Conservation (phyloP, 2,329 filamentous ascomycete genomes). For the Penicillium sp. region DNA sequence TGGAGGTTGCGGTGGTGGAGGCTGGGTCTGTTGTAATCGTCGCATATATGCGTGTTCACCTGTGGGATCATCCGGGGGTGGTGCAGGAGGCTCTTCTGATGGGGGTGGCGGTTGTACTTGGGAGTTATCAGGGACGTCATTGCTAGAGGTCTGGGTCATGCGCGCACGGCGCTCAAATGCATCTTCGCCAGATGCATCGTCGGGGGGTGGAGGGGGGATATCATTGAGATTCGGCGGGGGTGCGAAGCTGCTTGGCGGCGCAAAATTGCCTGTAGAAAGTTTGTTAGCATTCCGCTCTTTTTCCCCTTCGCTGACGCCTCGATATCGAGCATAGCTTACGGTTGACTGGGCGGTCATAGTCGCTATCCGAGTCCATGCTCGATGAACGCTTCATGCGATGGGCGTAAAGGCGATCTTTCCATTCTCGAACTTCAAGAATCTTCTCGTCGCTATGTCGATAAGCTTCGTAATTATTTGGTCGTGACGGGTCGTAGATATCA, state of each 20-base stretch:
- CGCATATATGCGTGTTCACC: constrained; percentile 33
- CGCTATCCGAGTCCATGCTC: constrained; percentile 54
- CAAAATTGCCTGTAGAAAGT: constrained; percentile 50
- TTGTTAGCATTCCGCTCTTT: not conserved
- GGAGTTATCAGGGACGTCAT: constrained; percentile 13
- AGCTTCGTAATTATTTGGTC: constrained; percentile 82
- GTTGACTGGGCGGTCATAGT: constrained; percentile 52
- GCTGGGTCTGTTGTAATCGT: constrained; percentile 27
- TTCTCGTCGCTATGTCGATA: constrained; percentile 85
- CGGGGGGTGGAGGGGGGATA: constrained; percentile 42
- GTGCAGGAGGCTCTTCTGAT: constrained; percentile 33
- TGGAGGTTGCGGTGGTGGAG: constrained; percentile 24
- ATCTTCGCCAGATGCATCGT: constrained; percentile 70
- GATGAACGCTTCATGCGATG: constrained; percentile 61
- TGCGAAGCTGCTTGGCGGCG: constrained; percentile 57
- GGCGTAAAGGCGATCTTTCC: constrained; percentile 80
- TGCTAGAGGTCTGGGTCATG: constrained; percentile 52
- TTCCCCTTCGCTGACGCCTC: not conserved
- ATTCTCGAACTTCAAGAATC: constrained; percentile 77
- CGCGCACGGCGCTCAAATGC: constrained; percentile 67
- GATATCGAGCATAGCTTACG: constrained; percentile 41
- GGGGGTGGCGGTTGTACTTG: constrained; percentile 36
- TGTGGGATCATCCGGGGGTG: constrained; percentile 32
- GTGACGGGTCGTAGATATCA: constrained; percentile 82
- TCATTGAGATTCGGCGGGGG: constrained; percentile 53